Conservation (phyloP, 2,329 filamentous ascomycete genomes). For the Apiospora saccharicola region DNA sequence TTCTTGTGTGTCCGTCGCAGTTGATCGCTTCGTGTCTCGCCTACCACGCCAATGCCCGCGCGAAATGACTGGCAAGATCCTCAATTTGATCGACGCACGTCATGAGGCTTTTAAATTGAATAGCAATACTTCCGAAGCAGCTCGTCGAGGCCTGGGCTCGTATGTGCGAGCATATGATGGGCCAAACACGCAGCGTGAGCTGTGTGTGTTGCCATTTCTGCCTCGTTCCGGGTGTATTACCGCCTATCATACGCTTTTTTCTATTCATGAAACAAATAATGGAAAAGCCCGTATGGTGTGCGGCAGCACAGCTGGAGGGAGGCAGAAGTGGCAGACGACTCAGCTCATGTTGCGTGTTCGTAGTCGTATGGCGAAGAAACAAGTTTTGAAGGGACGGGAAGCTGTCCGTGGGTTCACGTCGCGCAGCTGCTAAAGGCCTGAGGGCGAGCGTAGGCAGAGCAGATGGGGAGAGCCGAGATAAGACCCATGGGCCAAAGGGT, state of each 20-base stretch:
- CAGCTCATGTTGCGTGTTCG: neutral
- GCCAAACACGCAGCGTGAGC: too few relatives aligned
- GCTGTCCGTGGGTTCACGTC: neutral
- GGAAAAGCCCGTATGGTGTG: too few relatives aligned
- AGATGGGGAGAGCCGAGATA: too few relatives aligned
- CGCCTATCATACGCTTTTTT: too few relatives aligned
- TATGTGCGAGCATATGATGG: neutral
- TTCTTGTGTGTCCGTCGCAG: neutral
- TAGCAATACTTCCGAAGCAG: neutral
- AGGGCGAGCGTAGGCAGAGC: too few relatives aligned
- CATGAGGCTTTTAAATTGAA: neutral
- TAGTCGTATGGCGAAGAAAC: neutral
- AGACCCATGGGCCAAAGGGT: too few relatives aligned
- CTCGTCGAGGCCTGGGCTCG: neutral
- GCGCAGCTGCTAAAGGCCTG: neutral
- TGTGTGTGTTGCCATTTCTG: too few relatives aligned
- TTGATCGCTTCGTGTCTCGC: neutral
- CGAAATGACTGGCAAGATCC: neutral
- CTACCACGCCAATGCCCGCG: neutral
- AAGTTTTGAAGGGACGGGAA: neutral
- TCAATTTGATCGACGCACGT: neutral
- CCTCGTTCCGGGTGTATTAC: too few relatives aligned
- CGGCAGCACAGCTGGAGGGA: neutral
- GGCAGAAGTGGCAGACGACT: neutral
- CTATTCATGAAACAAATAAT: too few relatives aligned